Evolutionary conservation across 1,284 basidiomycete genomes (phyloP).

Genomic region (Trametes pubescens): DNA sequence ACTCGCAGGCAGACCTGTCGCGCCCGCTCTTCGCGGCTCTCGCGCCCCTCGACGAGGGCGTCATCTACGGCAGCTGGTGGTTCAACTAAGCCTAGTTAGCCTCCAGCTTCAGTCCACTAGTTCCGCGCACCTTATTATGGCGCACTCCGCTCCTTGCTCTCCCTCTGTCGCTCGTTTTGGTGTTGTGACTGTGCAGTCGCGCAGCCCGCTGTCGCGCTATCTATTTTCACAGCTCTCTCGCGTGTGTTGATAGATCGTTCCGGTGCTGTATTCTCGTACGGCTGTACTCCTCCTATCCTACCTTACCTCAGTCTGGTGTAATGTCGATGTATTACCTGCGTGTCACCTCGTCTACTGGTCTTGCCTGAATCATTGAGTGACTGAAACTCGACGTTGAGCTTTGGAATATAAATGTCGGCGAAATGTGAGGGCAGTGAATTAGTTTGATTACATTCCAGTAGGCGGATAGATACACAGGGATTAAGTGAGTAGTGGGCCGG

Average conservation of each 20-base stretch:
- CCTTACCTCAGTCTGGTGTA: constrained; percentile 15
- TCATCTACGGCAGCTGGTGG: constrained; percentile 41
- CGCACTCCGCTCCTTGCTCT: constrained; percentile 7
- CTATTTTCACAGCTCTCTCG: constrained; percentile 17
- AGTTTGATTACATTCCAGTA: constrained; percentile 10
- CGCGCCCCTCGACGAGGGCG: constrained; percentile 37
- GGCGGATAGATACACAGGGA: constrained; percentile 11
- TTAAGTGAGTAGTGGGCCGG: neutral
- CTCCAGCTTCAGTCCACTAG: neutral
- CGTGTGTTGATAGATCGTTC: constrained; percentile 18
- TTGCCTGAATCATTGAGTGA: too few species aligned
- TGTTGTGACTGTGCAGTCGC: constrained; percentile 14
- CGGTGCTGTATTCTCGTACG: constrained; percentile 26
- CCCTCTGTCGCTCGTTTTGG: constrained; percentile 7
- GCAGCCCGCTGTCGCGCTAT: constrained; percentile 11
- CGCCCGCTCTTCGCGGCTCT: constrained; percentile 34
- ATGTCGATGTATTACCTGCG: constrained; percentile 16
- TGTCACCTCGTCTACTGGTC: neutral
- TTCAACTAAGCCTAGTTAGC: constrained; percentile 17
- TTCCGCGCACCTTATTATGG: neutral
- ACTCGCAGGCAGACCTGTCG: constrained; percentile 25
- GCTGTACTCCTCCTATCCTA: constrained; percentile 25
- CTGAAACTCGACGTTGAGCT: too few species aligned
- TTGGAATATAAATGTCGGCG: neutral
- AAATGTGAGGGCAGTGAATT: neutral